Percentiles rank a stretch among this genome's conserved stretches.
These are phyloP conservation scores for Moricandia arvensis DNA, from an alignment of 345 rosid species.

Conservation along the genomic window DNA sequence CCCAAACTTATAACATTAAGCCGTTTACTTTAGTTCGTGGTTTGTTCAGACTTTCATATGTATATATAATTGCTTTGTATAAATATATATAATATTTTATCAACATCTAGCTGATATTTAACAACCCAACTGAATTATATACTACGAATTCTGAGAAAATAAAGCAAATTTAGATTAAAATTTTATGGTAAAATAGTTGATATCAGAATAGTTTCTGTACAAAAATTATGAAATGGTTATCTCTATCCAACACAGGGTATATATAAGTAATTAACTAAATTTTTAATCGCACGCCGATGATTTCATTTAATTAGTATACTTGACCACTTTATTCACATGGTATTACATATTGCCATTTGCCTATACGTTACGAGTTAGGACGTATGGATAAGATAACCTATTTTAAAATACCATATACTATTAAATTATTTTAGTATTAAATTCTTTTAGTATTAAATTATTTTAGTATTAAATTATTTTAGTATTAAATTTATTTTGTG, in stretches of 20 bases:
- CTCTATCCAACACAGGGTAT: not conserved
- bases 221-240: not conserved
- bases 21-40: not conserved
- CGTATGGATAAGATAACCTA: not conserved
- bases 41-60: not conserved
- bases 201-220: not conserved
- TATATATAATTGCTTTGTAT: too few relatives aligned
- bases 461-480: not conserved
- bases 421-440: not conserved
- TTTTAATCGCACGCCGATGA: not conserved
- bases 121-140: not conserved
- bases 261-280: not conserved
- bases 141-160: not conserved
- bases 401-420: not conserved
- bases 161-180: not conserved
- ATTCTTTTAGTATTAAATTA: not conserved
- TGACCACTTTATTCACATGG: not conserved
- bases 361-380: not conserved
- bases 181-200: not conserved
- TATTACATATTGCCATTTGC: not conserved
- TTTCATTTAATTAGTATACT: not conserved
- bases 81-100: not conserved
- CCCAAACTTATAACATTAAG: not conserved
- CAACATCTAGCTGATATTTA: not conserved
- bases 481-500: not conserved